Evolutionary conservation across 345 rosid genomes (phyloP).

Genomic region (Dipteronia dyeriana): DNA sequence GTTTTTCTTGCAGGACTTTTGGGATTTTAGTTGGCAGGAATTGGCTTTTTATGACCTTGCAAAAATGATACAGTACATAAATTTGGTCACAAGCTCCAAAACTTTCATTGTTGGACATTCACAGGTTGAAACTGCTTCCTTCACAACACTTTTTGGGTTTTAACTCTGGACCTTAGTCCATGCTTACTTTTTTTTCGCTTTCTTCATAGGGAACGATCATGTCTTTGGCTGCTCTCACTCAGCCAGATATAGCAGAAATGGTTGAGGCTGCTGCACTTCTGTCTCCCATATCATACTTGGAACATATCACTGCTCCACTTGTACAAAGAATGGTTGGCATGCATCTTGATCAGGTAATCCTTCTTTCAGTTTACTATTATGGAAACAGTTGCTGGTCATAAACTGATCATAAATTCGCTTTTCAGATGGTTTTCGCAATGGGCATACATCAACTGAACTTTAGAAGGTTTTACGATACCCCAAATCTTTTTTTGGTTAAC

Average conservation of each 20-base stretch:
- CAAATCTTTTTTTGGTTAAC: neutral
- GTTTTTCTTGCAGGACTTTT: slow-evolving; percentile 65
- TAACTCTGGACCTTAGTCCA: neutral
- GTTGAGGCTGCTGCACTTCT: slow-evolving; percentile 94
- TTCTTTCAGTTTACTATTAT: slow-evolving; percentile 20
- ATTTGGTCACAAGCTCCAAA: slow-evolving; percentile 60
- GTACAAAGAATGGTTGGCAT: slow-evolving; percentile 76
- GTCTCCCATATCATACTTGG: slow-evolving; percentile 87
- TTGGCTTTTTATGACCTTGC: slow-evolving; percentile 78
- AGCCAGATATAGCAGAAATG: slow-evolving; percentile 64
- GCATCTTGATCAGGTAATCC: slow-evolving; percentile 87
- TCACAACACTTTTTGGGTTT: neutral
- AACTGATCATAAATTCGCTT: slow-evolving; percentile 19
- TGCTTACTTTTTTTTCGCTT: slow-evolving; percentile 14
- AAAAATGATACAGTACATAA: slow-evolving; percentile 59
- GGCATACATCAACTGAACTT: slow-evolving; percentile 86
- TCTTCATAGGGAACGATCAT: slow-evolving; percentile 78
- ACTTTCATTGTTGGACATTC: slow-evolving; percentile 89
- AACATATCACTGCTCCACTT: slow-evolving; percentile 77
- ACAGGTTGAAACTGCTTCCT: slow-evolving; percentile 53
- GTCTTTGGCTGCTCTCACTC: slow-evolving; percentile 87
- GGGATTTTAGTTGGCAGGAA: slow-evolving; percentile 99
- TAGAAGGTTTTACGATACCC: slow-evolving; percentile 57
- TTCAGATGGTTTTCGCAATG: slow-evolving; percentile 75
- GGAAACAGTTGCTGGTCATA: slow-evolving; percentile 22